A percentile compares a stretch with the other conserved stretches of the same genome.
Conservation (phyloP, 2,329 filamentous ascomycete genomes). For the Sporothrix variecibatus region DNA sequence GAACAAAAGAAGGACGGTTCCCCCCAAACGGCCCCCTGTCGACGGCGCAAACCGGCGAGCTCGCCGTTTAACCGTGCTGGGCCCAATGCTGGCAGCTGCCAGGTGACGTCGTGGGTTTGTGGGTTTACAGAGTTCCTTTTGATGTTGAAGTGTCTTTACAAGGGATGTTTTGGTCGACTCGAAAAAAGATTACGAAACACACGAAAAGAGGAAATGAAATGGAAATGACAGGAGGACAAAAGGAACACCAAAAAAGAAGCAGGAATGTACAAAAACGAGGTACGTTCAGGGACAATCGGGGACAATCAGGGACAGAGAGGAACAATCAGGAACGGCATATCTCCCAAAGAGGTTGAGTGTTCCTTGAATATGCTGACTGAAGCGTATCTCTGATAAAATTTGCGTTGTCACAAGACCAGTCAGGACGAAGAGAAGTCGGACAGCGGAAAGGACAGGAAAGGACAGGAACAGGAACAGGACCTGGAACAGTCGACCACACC, state of each 20-base stretch:
- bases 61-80: constrained; percentile 11
- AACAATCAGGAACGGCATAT: constrained; percentile 11
- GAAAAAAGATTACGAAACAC: background rate
- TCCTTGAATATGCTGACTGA: background rate
- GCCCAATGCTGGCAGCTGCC: background rate
- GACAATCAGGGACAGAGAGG: background rate
- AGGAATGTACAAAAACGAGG: background rate
- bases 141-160: background rate
- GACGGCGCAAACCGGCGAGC: constrained; percentile 18
- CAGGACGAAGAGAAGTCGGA: constrained; percentile 23
- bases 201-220: background rate
- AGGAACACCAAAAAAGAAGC: background rate
- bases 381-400: background rate
- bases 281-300: background rate
- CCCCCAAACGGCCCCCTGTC: background rate
- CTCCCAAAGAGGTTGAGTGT: background rate
- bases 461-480: background rate
- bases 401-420: constrained; percentile 18
- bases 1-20: constrained; percentile 18
- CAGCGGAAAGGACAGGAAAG: constrained; percentile 6
- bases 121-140: background rate
- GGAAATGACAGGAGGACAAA: background rate
- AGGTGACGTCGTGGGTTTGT: constrained; percentile 18
- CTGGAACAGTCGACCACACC: background rate
- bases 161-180: background rate